Conservation (phyloP, 2,329 filamentous ascomycete species). For the Sporothrix schenckii region DNA sequence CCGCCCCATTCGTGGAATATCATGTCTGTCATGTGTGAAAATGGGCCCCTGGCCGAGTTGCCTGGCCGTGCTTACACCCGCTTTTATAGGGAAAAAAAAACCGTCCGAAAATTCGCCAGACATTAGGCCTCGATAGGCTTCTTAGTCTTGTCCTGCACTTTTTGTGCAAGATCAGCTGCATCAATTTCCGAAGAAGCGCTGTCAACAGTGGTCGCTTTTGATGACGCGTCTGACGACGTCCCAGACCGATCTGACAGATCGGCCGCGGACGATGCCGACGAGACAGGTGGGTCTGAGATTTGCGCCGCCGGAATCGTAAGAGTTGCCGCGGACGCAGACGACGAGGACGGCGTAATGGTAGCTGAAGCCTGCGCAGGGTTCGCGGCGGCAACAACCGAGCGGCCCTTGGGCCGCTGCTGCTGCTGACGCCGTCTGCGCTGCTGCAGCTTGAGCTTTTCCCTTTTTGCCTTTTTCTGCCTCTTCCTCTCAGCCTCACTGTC, state of each 20-base stretch:
- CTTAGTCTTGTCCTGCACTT: background rate
- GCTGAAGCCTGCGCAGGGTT: background rate
- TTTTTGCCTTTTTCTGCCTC: constrained; percentile 13
- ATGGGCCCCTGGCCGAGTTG: background rate
- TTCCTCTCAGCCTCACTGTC: constrained; percentile 28
- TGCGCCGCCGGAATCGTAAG: background rate
- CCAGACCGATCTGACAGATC: constrained; percentile 27
- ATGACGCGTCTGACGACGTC: constrained; percentile 16
- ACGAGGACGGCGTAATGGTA: background rate
- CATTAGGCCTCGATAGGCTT: background rate
- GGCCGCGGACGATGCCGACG: constrained; percentile 21
- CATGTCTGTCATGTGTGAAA: background rate
- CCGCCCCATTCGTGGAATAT: background rate
- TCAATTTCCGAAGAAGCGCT: constrained; percentile 16
- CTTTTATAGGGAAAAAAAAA: constrained; percentile 19
- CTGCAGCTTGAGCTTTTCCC: constrained; percentile 13
- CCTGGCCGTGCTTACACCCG: background rate
- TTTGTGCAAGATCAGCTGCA: background rate
- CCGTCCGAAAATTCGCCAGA: background rate
- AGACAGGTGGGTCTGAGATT: background rate
- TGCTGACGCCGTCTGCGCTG: constrained; percentile 19
- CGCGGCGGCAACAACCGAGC: background rate
- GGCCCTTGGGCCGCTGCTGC: background rate
- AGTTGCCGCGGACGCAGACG: background rate
- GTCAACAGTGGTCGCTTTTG: constrained; percentile 25